A percentile compares a stretch with the other conserved stretches of the same genome.
These are phyloP conservation scores for Lodderomyces elongisporus DNA, from an alignment of 1,139 yeast species.

Conservation along the genomic window DNA sequence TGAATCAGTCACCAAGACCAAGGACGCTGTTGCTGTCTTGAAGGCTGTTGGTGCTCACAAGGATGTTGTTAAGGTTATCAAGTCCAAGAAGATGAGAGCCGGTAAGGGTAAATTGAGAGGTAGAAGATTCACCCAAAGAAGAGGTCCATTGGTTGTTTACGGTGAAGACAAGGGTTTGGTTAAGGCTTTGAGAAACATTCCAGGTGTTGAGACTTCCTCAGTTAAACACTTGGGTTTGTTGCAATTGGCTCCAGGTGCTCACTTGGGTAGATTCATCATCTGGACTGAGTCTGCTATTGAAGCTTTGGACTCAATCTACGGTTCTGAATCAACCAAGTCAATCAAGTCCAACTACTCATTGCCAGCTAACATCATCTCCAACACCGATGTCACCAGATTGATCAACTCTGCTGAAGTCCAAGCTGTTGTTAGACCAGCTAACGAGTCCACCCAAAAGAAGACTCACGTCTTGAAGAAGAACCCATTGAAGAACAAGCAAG, in stretches of 20 bases:
- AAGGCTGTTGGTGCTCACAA: constrained; percentile 99
- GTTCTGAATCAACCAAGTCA: constrained; percentile 82
- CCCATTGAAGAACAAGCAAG: constrained; percentile 99
- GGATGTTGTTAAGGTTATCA: constrained; percentile 96
- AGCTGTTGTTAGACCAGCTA: constrained; percentile 95
- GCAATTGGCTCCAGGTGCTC: constrained; percentile 99
- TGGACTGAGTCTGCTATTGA: constrained; percentile 99
- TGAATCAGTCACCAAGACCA: constrained; percentile 93
- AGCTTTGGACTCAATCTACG: constrained; percentile 96
- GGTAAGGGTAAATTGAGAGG: constrained; percentile 99
- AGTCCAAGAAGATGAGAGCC: constrained; percentile 98
- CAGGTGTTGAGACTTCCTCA: constrained; percentile 98
- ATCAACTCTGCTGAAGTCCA: constrained; percentile 99
- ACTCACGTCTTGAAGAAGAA: constrained; percentile 96
- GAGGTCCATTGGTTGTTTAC: constrained; percentile 99
- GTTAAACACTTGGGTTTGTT: constrained; percentile 92
- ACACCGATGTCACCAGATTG: constrained; percentile 94
- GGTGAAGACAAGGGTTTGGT: constrained; percentile 96
- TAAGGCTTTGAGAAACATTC: constrained; percentile 98
- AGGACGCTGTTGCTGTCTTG: constrained; percentile 97
- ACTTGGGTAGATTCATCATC: constrained; percentile 98
- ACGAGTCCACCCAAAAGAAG: constrained; percentile 90
- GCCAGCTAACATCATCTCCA: constrained; percentile 91
- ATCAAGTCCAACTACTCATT: constrained; percentile 86
- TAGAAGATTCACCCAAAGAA: constrained; percentile 99